Percentiles rank a stretch among this genome's conserved stretches.
Evolutionary conservation across 495 filamentous ascomycete genomes (phyloP).

Genomic region (Jackrogersella multiformis): DNA sequence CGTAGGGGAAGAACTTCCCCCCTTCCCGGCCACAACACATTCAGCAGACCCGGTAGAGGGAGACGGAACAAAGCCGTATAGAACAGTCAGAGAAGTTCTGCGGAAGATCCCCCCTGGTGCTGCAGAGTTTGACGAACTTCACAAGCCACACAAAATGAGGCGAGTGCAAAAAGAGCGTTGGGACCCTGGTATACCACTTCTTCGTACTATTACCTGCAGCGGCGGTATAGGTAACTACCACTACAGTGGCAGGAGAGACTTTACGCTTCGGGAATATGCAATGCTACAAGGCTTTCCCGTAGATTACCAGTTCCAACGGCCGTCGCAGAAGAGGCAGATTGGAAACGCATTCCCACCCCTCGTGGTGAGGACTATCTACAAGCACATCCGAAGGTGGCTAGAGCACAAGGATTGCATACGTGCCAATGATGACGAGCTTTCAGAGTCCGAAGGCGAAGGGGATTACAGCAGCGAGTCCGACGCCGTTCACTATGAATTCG

Average conservation of each 20-base stretch:
- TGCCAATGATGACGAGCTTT: constrained; percentile 23
- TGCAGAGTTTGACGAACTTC: constrained; percentile 58
- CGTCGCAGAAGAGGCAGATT: constrained; percentile 71
- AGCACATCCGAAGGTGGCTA: constrained; percentile 65
- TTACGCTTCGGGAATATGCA: constrained; percentile 78
- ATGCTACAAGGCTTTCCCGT: constrained; percentile 78
- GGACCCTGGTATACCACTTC: constrained; percentile 52
- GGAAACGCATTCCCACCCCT: constrained; percentile 86
- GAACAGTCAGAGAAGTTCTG: constrained; percentile 45
- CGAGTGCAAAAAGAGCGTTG: constrained; percentile 49
- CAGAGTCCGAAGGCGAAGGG: constrained; percentile 34
- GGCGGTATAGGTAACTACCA: constrained; percentile 75
- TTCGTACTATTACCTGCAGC: constrained; percentile 73
- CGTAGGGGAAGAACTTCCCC: constrained; percentile 77
- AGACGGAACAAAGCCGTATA: constrained; percentile 56
- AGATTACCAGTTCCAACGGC: constrained; percentile 66
- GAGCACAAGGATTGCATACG: constrained; percentile 62
- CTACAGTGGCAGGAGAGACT: constrained; percentile 70
- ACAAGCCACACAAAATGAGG: constrained; percentile 42
- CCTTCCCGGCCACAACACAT: constrained; percentile 75
- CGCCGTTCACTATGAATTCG: neutral
- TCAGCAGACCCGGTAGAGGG: constrained; percentile 46
- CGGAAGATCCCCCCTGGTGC: constrained; percentile 47
- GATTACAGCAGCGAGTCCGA: constrained; percentile 3
- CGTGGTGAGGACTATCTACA: constrained; percentile 67